phyloP scores from a whole-genome alignment of 2,329 filamentous ascomycete genomes.

The Pseudopyricularia javanii region DNA sequence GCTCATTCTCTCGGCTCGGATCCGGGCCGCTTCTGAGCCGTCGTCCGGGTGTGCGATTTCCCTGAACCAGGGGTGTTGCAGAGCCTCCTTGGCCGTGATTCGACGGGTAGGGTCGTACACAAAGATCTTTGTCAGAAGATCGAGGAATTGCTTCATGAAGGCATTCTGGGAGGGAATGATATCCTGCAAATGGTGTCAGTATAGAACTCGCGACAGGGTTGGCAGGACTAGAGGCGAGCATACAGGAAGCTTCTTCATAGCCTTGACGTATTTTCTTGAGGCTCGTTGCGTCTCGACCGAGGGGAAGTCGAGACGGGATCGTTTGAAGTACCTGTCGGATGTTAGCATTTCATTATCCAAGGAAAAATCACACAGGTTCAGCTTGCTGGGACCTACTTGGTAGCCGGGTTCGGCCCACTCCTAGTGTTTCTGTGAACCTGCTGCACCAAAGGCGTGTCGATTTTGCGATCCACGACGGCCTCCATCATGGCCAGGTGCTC shows the following conservation, averaged over 20 bases:
- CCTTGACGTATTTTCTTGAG: slow-evolving; percentile 54
- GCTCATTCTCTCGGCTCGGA: slow-evolving; percentile 34
- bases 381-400: slow-evolving; percentile 35
- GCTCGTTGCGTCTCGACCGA: slow-evolving; percentile 50
- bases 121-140: slow-evolving; percentile 54
- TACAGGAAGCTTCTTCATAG: slow-evolving; percentile 57
- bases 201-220: background rate
- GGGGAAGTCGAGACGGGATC: slow-evolving; percentile 53
- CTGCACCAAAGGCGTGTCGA: slow-evolving; percentile 47
- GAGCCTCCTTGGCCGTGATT: slow-evolving; percentile 53
- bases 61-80: slow-evolving; percentile 58
- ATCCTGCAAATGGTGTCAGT: slow-evolving; percentile 30
- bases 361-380: background rate
- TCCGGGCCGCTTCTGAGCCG: slow-evolving; percentile 55
- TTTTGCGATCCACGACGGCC: slow-evolving; percentile 46
- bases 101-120: slow-evolving; percentile 54
- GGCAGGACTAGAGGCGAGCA: background rate
- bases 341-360: background rate
- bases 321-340: slow-evolving; percentile 49
- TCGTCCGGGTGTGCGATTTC: slow-evolving; percentile 52
- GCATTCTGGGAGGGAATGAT: slow-evolving; percentile 48
- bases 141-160: slow-evolving; percentile 51
- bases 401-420: slow-evolving; percentile 46
- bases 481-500: slow-evolving; percentile 71
- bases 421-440: slow-evolving; percentile 44